Conservation (phyloP, 2,329 filamentous ascomycete genomes). For the Beauveria bassiana region DNA sequence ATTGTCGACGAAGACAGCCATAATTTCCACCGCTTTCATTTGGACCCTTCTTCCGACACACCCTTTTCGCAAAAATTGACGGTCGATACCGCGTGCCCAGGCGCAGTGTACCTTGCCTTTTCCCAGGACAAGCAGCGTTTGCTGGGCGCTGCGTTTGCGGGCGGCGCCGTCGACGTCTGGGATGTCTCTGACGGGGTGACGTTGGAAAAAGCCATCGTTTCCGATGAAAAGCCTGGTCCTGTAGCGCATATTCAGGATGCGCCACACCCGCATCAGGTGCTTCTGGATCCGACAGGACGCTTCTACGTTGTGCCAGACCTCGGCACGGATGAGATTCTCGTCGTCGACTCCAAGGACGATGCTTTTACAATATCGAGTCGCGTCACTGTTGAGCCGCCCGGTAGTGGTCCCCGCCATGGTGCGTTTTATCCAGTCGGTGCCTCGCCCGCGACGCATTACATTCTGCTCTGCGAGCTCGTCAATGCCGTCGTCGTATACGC, state of each 20-base stretch:
- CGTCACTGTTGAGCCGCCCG: constrained; percentile 26
- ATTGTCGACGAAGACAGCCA: constrained; percentile 40
- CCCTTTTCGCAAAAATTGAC: constrained; percentile 20
- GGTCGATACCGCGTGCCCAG: constrained; percentile 28
- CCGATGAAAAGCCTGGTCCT: constrained; percentile 27
- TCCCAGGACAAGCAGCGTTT: constrained; percentile 36
- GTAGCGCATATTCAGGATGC: constrained; percentile 24
- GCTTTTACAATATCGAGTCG: constrained; percentile 29
- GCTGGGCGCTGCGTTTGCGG: constrained; percentile 35
- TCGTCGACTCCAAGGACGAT: constrained; percentile 37
- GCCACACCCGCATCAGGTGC: constrained; percentile 39
- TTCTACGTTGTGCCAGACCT: constrained; percentile 43
- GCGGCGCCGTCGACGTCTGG: constrained; percentile 38
- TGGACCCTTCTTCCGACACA: constrained; percentile 25
- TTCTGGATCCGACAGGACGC: constrained; percentile 40
- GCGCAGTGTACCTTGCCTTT: constrained; percentile 42
- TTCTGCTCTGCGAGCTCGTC: constrained; percentile 38
- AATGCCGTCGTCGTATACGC: constrained; percentile 37
- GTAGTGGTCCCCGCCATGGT: constrained; percentile 43
- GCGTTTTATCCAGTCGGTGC: constrained; percentile 34
- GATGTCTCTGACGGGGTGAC: constrained; percentile 30
- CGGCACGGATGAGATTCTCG: constrained; percentile 38
- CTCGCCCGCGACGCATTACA: constrained; percentile 34
- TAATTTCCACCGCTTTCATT: constrained; percentile 30
- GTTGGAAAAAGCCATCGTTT: constrained; percentile 27